A percentile compares a stretch with the other conserved stretches of the same genome.
phyloP scores from a whole-genome alignment of 352 stramenopile genomes.

The Pythium myriotylum region DNA sequence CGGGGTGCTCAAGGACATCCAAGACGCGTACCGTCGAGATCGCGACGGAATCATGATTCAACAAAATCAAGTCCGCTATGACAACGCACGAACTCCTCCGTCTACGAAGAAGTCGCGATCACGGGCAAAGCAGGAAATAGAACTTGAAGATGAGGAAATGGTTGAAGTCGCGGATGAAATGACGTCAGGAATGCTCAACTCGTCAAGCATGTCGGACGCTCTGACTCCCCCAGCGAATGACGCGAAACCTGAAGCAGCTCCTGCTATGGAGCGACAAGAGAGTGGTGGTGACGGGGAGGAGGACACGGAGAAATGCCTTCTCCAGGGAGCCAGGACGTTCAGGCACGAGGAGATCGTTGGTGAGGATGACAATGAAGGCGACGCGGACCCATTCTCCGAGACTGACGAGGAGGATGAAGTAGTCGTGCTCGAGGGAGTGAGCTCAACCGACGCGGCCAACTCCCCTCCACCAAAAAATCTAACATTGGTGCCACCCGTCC shows the following conservation, averaged over 20 bases:
- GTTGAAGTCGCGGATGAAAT: constrained; percentile 42
- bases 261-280: constrained; percentile 22
- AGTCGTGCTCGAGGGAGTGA: neutral
- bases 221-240: constrained; percentile 11
- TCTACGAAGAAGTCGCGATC: constrained; percentile 24
- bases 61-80: constrained; percentile 58
- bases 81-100: constrained; percentile 13
- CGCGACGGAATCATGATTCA: constrained; percentile 54
- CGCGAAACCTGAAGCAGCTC: neutral
- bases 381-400: constrained; percentile 20
- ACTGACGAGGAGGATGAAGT: constrained; percentile 26
- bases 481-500: neutral
- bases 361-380: constrained; percentile 13
- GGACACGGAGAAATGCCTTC: constrained; percentile 31
- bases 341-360: constrained; percentile 36
- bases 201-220: neutral
- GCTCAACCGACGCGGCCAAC: neutral
- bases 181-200: constrained; percentile 37
- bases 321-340: constrained; percentile 27
- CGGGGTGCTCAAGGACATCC: constrained; percentile 75
- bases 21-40: constrained; percentile 64
- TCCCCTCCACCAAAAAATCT: no score
- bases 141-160: constrained; percentile 36
- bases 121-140: constrained; percentile 5
- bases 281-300: constrained; percentile 35